Evolutionary conservation across 176 grass and related monocot genomes (phyloP), one percentile per base, ranked within the genome.

Genomic region (Melocanna baccifera): DNA sequence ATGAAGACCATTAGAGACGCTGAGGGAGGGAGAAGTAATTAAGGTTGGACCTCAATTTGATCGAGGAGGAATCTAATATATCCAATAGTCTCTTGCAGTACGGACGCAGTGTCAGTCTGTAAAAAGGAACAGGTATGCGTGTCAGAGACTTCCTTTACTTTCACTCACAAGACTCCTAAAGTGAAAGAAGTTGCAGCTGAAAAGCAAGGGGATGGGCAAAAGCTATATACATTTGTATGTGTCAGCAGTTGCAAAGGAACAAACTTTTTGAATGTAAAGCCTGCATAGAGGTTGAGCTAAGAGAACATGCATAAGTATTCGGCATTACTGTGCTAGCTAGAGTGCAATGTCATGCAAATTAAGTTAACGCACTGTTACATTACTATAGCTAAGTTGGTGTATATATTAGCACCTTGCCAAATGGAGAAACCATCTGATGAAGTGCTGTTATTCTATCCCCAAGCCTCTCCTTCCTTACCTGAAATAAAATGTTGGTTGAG

Each of bases 401-500:
- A 69, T 48, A 45, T 45, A 45, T 50, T 50, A 50, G 43, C 28
- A 95, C 93, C 90, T 95, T 95, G 74, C 93, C 93, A 68, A 92
- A 95, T 84, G 93, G 93, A 57, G 93, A 95, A 81, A 95, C 90
- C 84, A 89, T 88, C 84, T 95, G 93, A 64, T 95, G 93, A 80
- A 95, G 90, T 32, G 88, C 88, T 63, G 93, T 95, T 88, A 95
- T 87, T 92, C 88, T 92, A 77, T 95, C 93, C 62, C 90, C 93
- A 67, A 95, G 88, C 71, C 84, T 92, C 86, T 95, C 93, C 80
- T 95, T 95, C 61, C 93, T 95, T 12, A 95, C 90, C 93, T 95
- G 92, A 79, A 91, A 92, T 12, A 56, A 77, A 40, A 68, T 51
- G 26, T 36, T 62, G 2, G 7, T 34, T 69, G n/a, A 76, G 18